These are phyloP conservation scores for Hypocreales sp. DNA, from an alignment of 2,329 filamentous ascomycete species.

Conservation along the genomic window DNA sequence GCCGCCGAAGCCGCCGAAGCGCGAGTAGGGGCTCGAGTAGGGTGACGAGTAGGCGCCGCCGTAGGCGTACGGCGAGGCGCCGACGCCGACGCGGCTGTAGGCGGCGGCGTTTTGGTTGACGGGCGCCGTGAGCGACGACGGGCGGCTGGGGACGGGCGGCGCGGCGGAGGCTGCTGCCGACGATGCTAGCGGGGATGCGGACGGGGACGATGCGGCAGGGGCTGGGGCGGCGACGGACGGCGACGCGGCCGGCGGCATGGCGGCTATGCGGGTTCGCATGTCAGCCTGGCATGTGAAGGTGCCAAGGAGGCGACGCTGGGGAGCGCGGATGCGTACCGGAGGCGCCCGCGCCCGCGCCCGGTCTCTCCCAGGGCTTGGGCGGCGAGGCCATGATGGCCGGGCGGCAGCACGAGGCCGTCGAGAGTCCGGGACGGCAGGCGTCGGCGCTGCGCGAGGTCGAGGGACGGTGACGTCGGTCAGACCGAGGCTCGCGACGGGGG, in stretches of 20 bases:
- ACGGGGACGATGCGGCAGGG: background rate
- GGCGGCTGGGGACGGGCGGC: slow-evolving; percentile 67
- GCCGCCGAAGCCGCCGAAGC: slow-evolving; percentile 25
- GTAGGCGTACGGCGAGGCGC: slow-evolving; percentile 33
- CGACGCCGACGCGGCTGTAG: slow-evolving; percentile 45
- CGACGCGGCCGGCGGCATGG: slow-evolving; percentile 3
- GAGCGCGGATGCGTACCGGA: too few species aligned
- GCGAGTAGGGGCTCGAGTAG: slow-evolving; percentile 25
- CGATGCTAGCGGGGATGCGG: slow-evolving; percentile 11
- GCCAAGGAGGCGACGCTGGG: slow-evolving; percentile 17
- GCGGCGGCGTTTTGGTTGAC: slow-evolving; percentile 81
- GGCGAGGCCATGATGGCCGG: slow-evolving; percentile 51
- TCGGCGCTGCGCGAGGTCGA: too few species aligned
- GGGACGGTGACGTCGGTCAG: too few species aligned
- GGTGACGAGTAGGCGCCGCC: slow-evolving; percentile 21
- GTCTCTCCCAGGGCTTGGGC: slow-evolving; percentile 93
- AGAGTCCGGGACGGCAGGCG: too few species aligned
- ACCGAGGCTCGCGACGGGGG: too few species aligned
- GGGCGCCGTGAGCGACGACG: slow-evolving; percentile 59
- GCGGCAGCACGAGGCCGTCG: slow-evolving; percentile 1
- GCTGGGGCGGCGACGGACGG: slow-evolving; percentile 6
- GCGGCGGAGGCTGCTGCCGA: slow-evolving; percentile 27
- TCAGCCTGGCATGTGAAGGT: background rate
- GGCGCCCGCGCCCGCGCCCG: too few species aligned
- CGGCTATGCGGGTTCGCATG: background rate